These are phyloP conservation scores for Stagonosporopsis vannaccii DNA, from an alignment of 2,329 filamentous ascomycete genomes.

Conservation along the genomic window DNA sequence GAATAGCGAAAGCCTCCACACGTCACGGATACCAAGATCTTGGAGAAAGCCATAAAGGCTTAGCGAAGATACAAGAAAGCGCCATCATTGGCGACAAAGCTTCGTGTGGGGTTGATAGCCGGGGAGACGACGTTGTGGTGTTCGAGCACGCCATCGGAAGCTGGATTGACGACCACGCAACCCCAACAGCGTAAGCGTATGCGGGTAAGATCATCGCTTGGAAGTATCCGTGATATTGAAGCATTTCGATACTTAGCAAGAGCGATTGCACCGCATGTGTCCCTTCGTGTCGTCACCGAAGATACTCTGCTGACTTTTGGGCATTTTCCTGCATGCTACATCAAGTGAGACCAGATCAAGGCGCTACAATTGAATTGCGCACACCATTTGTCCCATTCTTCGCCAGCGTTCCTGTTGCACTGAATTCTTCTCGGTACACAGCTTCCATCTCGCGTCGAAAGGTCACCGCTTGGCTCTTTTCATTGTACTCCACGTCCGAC, in stretches of 20 bases:
- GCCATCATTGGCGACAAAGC: constrained; percentile 25
- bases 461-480: constrained; percentile 49
- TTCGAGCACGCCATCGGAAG: constrained; percentile 33
- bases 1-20: constrained; percentile 5
- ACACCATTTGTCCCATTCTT: not conserved
- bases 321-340: not conserved
- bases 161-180: constrained; percentile 28
- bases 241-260: no score
- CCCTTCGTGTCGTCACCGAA: not conserved
- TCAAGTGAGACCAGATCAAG: not conserved
- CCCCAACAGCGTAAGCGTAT: constrained; percentile 3
- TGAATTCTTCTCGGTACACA: constrained; percentile 35
- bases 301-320: not conserved
- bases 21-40: constrained; percentile 14
- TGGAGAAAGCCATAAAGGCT: constrained; percentile 18
- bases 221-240: not conserved
- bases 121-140: constrained; percentile 5
- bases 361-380: constrained; percentile 3
- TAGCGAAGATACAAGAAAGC: constrained; percentile 20
- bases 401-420: not conserved
- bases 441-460: constrained; percentile 56
- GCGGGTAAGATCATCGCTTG: constrained; percentile 1
- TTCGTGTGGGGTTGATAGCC: constrained; percentile 18
- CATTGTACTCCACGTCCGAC: constrained; percentile 55
- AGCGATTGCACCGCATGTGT: not conserved